Conservation (phyloP, 176 grass and related monocot genomes). For the maize (Zea mays) region Zm-B73-REFERENCE-NAM-5.0 NC_050097.1:206149001-206149500, state of each 20-base stretch:
- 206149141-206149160: slow-evolving; percentile 26
- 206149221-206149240: slow-evolving; percentile 34
- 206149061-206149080: slow-evolving; percentile 39
- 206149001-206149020: slow-evolving; percentile 40
- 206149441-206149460: slow-evolving; percentile 74
- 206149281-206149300: neutral
- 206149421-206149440: slow-evolving; percentile 38
- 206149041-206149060: slow-evolving; percentile 37
- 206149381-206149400: slow-evolving; percentile 66
- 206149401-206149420: slow-evolving; percentile 21
- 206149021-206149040: slow-evolving; percentile 29
- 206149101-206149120: slow-evolving; percentile 14
- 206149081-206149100: slow-evolving; percentile 27
- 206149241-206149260: neutral
- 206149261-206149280: neutral
- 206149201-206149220: slow-evolving; percentile 31
- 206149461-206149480: slow-evolving; percentile 76
- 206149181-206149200: slow-evolving; percentile 28
- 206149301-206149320: slow-evolving; percentile 46
- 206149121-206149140: slow-evolving; percentile 28
- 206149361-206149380: slow-evolving; percentile 75
- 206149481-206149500: slow-evolving; percentile 81
- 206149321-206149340: slow-evolving; percentile 47
- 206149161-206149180: slow-evolving; percentile 60
- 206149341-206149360: slow-evolving; percentile 62